These are phyloP conservation scores for Coprinopsis strossmayeri DNA, from an alignment of 768 basidiomycete species.

Conservation along the genomic window DNA sequence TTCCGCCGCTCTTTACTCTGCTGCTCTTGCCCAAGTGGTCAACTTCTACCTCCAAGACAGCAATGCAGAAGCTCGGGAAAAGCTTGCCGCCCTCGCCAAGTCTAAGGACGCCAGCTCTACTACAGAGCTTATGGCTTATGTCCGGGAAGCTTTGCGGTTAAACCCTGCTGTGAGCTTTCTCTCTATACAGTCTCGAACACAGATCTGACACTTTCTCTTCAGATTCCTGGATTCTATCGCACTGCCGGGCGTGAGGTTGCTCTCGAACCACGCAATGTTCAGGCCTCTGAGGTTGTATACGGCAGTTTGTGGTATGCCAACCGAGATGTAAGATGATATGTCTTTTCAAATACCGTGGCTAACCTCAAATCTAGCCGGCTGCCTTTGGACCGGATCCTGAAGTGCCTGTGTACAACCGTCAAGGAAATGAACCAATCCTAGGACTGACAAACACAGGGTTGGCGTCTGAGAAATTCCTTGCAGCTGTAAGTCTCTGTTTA, in stretches of 20 bases:
- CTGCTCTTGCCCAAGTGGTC: conserved; percentile 48
- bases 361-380: no score
- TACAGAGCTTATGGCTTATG: conserved; percentile 32
- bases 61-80: conserved; percentile 26
- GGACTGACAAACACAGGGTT: conserved; percentile 19
- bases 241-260: conserved; percentile 23
- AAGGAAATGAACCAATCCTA: conserved; percentile 21
- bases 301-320: conserved; percentile 32
- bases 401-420: conserved; percentile 17
- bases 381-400: conserved; percentile 19
- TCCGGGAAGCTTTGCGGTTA: conserved; percentile 39
- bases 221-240: conserved; percentile 37
- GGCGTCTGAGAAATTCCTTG: conserved; percentile 26
- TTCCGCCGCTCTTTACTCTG: conserved; percentile 49
- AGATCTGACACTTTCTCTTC: no score
- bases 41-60: conserved; percentile 50
- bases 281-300: conserved; percentile 26
- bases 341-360: no score
- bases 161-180: no score
- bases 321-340: conserved; percentile 33
- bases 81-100: conserved; percentile 31
- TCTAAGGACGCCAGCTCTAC: conserved; percentile 18
- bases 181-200: no score
- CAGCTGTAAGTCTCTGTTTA: conserved; percentile 12
- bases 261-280: conserved; percentile 21